Conservation (phyloP, 2,329 filamentous ascomycete species). For the Plenodomus biglobosus region DNA sequence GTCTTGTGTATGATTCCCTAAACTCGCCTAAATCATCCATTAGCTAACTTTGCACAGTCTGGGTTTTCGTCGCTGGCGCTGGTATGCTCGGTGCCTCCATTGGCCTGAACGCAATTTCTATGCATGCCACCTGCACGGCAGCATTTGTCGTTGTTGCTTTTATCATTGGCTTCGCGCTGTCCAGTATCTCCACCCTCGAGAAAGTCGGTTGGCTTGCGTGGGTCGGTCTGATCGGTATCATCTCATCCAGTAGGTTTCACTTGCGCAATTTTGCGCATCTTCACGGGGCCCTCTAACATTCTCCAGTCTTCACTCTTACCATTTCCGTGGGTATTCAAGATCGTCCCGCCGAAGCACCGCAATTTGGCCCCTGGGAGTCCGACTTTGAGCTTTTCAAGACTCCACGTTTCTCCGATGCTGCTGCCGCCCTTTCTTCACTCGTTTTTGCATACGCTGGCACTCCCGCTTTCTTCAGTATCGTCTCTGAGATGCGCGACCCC, state of each 20-base stretch:
- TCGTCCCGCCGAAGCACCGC: slow-evolving; percentile 26
- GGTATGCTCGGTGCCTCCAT: slow-evolving; percentile 60
- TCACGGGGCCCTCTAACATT: background rate
- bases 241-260: slow-evolving; percentile 19
- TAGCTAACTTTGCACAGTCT: slow-evolving; percentile 11
- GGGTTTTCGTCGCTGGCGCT: slow-evolving; percentile 66
- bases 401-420: slow-evolving; percentile 19
- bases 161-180: slow-evolving; percentile 53
- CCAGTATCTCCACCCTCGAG: slow-evolving; percentile 48
- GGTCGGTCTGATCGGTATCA: slow-evolving; percentile 26
- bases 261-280: background rate
- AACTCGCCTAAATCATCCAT: slow-evolving; percentile 8
- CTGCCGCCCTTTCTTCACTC: slow-evolving; percentile 24
- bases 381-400: slow-evolving; percentile 22
- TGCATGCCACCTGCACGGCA: slow-evolving; percentile 65
- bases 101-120: slow-evolving; percentile 52
- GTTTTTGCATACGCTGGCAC: slow-evolving; percentile 24
- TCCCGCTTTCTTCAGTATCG: slow-evolving; percentile 52
- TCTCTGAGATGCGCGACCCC: slow-evolving; percentile 63
- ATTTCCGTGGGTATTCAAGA: slow-evolving; percentile 30
- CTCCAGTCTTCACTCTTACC: slow-evolving; percentile 27
- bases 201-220: slow-evolving; percentile 30
- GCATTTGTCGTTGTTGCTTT: slow-evolving; percentile 64
- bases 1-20: slow-evolving; percentile 38
- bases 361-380: slow-evolving; percentile 21